A percentile compares a stretch with the other conserved stretches of the same genome.
Conservation (phyloP, 345 rosid genomes). For the Populus davidiana region DNA sequence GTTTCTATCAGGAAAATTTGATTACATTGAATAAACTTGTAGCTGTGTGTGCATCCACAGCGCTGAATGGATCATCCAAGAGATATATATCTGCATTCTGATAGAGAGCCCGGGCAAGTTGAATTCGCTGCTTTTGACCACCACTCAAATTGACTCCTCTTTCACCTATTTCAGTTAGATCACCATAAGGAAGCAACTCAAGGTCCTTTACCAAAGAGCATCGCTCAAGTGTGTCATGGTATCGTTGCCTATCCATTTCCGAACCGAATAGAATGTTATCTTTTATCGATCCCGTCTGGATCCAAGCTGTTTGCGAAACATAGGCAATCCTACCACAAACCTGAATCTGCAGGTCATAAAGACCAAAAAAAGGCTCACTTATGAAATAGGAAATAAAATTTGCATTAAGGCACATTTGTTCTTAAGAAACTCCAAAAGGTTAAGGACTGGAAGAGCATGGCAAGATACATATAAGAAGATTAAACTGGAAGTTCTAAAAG, state of each 20-base stretch:
- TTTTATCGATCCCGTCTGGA: constrained; percentile 80
- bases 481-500: not conserved
- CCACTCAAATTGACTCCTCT: constrained; percentile 98
- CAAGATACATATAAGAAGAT: not conserved
- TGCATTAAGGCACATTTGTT: not conserved
- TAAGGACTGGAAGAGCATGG: not conserved
- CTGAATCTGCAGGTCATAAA: constrained; percentile 46
- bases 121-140: constrained; percentile 95
- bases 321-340: constrained; percentile 80
- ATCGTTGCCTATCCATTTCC: constrained; percentile 58
- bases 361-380: not conserved
- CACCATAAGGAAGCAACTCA: constrained; percentile 82
- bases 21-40: constrained; percentile 79
- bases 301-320: constrained; percentile 97
- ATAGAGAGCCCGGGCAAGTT: constrained; percentile 95
- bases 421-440: not conserved
- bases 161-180: constrained; percentile 96
- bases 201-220: constrained; percentile 86
- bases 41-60: constrained; percentile 96
- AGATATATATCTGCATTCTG: constrained; percentile 89
- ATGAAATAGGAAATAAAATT: not conserved
- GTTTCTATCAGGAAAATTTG: not conserved
- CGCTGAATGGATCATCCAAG: constrained; percentile 94
- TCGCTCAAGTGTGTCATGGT: constrained; percentile 72
- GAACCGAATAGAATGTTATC: constrained; percentile 85